phyloP scores from a whole-genome alignment of 306 rosid species.

The Citrullus mucosospermus region DNA sequence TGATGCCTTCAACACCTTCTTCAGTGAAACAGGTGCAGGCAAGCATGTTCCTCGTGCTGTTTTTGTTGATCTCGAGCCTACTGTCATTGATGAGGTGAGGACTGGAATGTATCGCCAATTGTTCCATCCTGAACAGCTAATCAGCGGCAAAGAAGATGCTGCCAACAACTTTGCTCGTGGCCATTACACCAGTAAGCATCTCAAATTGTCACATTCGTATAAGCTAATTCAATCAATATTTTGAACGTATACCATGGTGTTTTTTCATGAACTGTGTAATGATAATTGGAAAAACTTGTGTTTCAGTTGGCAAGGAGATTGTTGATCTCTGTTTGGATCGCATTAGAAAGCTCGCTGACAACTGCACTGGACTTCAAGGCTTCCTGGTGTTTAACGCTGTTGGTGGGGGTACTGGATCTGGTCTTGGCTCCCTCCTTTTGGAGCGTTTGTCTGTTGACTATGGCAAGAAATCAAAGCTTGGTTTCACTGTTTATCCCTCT shows the following conservation, averaged over 20 bases:
- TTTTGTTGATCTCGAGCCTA: constrained; percentile 84
- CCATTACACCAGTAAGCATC: constrained; percentile 59
- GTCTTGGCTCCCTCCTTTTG: constrained; percentile 76
- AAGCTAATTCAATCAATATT: neutral
- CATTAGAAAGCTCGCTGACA: constrained; percentile 81
- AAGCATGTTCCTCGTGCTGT: constrained; percentile 30
- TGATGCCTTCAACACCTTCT: constrained; percentile 26
- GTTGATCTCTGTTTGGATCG: constrained; percentile 93
- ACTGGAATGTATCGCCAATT: constrained; percentile 85
- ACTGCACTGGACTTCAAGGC: constrained; percentile 93
- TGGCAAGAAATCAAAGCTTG: constrained; percentile 86
- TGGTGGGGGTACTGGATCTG: constrained; percentile 96
- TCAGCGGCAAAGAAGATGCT: constrained; percentile 91
- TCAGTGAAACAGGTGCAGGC: constrained; percentile 76
- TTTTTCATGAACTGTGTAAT: neutral
- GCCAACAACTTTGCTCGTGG: constrained; percentile 99
- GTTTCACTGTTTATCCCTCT: constrained; percentile 86
- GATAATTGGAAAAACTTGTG: neutral
- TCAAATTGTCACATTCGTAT: neutral
- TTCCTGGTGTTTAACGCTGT: constrained; percentile 85
- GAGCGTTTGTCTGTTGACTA: constrained; percentile 88
- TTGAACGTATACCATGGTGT: neutral
- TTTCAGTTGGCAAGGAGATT: constrained; percentile 79
- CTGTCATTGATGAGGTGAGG: constrained; percentile 88
- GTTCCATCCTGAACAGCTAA: constrained; percentile 88